Base-by-base conservation (phyloP, 176 grass and related monocot species). In the Avena insularis region DNA sequence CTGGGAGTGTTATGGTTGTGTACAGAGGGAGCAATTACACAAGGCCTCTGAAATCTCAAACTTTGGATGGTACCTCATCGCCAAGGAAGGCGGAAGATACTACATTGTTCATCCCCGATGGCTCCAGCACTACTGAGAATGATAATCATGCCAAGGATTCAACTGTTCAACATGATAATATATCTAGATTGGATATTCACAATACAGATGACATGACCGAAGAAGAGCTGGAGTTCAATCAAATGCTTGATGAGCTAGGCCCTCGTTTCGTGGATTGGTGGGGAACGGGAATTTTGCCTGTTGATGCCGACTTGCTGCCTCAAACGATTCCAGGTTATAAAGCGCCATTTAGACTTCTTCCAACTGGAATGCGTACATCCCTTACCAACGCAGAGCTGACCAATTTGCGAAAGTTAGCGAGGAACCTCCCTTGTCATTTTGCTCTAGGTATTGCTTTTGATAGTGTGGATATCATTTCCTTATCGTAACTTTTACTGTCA, bases 1-100 rank as follows among this genome's bases (percentile, higher is more conserved):
- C 97, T 27, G 94, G 94, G 71, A 96, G 97, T 91, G 92, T 94
- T 13, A 98, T 98, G 97, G 94, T 98, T 79, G 94, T 96, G 60
- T 96, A 96, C 69, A 89, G 92, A 17, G 92, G 94, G 49, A 82
- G 77, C 75, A 94, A 94, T 81, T 98, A 96, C 80, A 94, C 92
- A 29, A 87, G 85, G 48, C 87, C 92, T 85, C 76, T 89, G 15
- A 90, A 82, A 86, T 89, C 87, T 86, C 87, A 92, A 88, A 25
- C 90, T 68, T 35, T 80, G 27, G 68, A 87, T 67, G 81, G 63
- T 21, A 49, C 79, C 62, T 78, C 72, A 17, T 60, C 86, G 21
- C 38, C 80, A 9, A 67, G 54, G 73, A 89, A 91, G 71, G 68
- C 62, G 33, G 91, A 47, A 71, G 74, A 76, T 48, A 84, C 58